Base-by-base conservation (phyloP, 73 alveolate species). In the Paramecium sonneborni region DNA sequence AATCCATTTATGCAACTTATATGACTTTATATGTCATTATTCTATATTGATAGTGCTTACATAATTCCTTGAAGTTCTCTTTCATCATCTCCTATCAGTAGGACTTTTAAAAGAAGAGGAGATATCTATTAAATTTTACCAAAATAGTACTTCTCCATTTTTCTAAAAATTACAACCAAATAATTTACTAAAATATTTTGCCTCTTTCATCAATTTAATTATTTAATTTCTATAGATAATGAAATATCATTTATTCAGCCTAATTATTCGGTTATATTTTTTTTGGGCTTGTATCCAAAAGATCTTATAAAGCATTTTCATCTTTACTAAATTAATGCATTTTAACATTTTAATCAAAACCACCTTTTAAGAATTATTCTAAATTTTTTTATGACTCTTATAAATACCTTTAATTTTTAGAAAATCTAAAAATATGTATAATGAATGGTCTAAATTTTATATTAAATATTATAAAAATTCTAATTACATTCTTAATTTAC, bases 81-180 rank as follows among this genome's bases (percentile, higher is more conserved):
- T 30, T 62, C 90, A 11, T 39, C 76, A 79, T 79, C 90, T 79
- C 90, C 90, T 6, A 43, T 39, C 3, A 79, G n/a, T 39, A 79
- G 26, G 5, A 79, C 46, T 44, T 79, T 39, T 21, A 79, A 46
- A 12, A 79, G 12, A n/a, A 30, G 4, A 2, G 69, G 28, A 23
- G 76, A 21, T 12, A 79, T 34, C 23, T 8, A 41, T 2, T 79
- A 26, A 28, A 44, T 79, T 79, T 79, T 79, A 43, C 74, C 90
- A 44, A 79, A 79, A 24, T 14, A 79, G 24, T 79, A 79, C n/a
- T 79, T 43, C 44, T 79, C 90, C 90, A 79, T 79, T 24, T 46
- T n/a, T 23, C 90, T 79, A 79, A 43, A 3, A 41, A 5, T 30
- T 14, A 41, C 6, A 11, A 24, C 12, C n/a, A 8, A 43, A 52